Evolutionary conservation across 805 yeast species (phyloP), one percentile per base, ranked within the genome.

Genomic region (Wickerhamiella brachini): DNA sequence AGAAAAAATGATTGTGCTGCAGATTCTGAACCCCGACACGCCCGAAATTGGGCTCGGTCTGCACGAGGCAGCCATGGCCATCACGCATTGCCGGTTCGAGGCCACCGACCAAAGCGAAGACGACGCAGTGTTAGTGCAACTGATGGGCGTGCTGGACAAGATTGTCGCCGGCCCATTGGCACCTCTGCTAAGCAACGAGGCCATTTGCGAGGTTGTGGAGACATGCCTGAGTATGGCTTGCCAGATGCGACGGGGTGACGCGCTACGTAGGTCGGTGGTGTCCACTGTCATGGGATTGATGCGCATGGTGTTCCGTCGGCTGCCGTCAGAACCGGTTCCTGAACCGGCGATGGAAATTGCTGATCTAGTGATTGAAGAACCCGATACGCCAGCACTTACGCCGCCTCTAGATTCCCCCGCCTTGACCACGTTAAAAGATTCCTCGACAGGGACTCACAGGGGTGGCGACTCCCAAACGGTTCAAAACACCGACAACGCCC

Each of bases 11-110:
- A 67, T 90, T 49, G 75, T 77, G 42, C 83, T 85, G 64, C 78
- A 75, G 15, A 77, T 93, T 31, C 73, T 93, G n/a, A 71, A 77
- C 18, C 63, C 62, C 9, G 60, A 68, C 1, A 78, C 87, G 5
- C 68, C 71, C 29, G 81, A 83, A 51, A 67, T 84, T 20, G 74
- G 71, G 31, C 73, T 69, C 46, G 75, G 83, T 1, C 66, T 85
- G 54, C 75, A 79, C 17, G 86, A 85, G 60, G 74, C 84, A 47
- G 76, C 82, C 9, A 77, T 78, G 54, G 78, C 97, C 0, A 73
- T 93, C 55, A 85, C 97, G 0, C 95, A 87, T 63, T 93, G 97
- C 67, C 78, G 95, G 45, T 93, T 93, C 64, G 97, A 93, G 70
- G 95, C 95, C 2, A 83, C 93, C 0, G 96, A 89, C 62, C 95